Evolutionary conservation across 2,329 filamentous ascomycete species (phyloP).

Genomic region (Trichoderma pleuroti): DNA sequence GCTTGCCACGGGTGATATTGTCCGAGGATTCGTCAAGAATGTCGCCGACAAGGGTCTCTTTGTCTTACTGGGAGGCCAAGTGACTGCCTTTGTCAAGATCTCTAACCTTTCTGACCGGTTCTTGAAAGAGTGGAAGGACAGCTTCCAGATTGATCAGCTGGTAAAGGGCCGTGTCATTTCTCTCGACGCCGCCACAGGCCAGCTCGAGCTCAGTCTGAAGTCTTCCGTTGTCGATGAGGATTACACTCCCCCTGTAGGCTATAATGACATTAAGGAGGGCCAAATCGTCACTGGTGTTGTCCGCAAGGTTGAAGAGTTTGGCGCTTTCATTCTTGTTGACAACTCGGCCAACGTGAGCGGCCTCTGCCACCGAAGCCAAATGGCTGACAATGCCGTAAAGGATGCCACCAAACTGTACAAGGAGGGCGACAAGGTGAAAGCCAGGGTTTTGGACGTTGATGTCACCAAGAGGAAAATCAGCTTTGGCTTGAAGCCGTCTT

Average conservation of each 20-base stretch:
- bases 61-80: constrained; percentile 73
- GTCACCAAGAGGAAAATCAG: constrained; percentile 72
- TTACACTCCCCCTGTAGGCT: constrained; percentile 68
- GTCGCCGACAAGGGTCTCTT: constrained; percentile 88
- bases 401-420: constrained; percentile 88
- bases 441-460: constrained; percentile 78
- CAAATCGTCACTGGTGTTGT: constrained; percentile 86
- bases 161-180: constrained; percentile 81
- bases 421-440: constrained; percentile 90
- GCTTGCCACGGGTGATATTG: constrained; percentile 70
- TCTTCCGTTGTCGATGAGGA: constrained; percentile 76
- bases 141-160: constrained; percentile 83
- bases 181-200: constrained; percentile 64
- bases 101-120: constrained; percentile 86
- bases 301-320: constrained; percentile 90
- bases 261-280: constrained; percentile 73
- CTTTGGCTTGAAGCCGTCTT: constrained; percentile 89
- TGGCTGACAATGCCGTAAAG: constrained; percentile 77
- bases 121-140: constrained; percentile 91
- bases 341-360: constrained; percentile 86
- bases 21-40: constrained; percentile 89
- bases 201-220: constrained; percentile 84
- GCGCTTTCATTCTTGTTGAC: constrained; percentile 89
- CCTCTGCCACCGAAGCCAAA: constrained; percentile 86
- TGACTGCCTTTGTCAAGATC: constrained; percentile 80